Base-by-base conservation (phyloP, 1,284 basidiomycete species). In the Cryptococcus sp. region DNA sequence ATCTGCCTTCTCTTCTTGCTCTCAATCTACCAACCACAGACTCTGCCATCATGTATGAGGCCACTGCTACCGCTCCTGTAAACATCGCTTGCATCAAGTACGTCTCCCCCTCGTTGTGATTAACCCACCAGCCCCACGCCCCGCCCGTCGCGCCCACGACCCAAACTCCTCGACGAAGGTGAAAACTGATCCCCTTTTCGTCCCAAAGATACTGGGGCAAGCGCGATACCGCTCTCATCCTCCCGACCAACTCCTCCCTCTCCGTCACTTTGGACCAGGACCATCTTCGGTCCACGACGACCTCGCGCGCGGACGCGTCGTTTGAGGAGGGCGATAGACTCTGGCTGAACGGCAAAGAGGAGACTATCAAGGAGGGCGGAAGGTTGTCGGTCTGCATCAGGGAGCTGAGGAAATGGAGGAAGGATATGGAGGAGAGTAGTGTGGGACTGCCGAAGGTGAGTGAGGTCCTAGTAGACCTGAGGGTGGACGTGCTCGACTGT, bases 51-150 rank as follows among this genome's bases (percentile, higher is more conserved):
- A 44, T 87, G 66, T 86, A 85, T 80, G 86, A 91, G 80, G 92
- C 91, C 6, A 97, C 93, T 20, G 86, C 87, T 12, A 89, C 91
- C 57, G 93, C 93, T 0, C 93, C 93, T 3, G 92, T 96, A 63
- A 97, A 97, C 79, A 96, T 97, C 69, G 93, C 93, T 28, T 90
- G 89, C 75, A 94, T 96, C 81, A 97, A 97, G 91, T 92, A 62
- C 70, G 84, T 65, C 11, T 24, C 38, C 20, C 33, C 15, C 18
- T 9, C 39, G n/a, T 9, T 4, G 28, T 33, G 28, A n/a, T n/a
- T n/a, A 9, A 33, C 28, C 28, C 5, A 4, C 28, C 28, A 5
- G 4, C 28, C 28, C 9, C 9, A 33, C 4, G 28, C 28, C 28
- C 4, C 28, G 28, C 28, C 28, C 28, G 9, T 9, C 28, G 28